Conservation (phyloP, 2,329 filamentous ascomycete species). For the Endothia cerciana region DNA sequence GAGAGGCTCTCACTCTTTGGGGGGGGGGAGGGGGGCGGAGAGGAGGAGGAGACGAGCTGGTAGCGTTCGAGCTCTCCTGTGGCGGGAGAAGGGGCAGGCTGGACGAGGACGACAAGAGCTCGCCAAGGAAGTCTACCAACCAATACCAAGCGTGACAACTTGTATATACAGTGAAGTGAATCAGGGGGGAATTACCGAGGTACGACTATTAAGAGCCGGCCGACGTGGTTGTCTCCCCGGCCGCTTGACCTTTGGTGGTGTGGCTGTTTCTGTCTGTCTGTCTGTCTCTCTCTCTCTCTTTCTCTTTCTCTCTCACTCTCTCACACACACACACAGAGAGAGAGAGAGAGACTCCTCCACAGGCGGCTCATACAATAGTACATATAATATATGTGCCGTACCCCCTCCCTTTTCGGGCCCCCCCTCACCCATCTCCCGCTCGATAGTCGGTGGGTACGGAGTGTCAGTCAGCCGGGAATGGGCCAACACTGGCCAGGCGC, state of each 20-base stretch:
- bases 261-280: not conserved
- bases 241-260: not conserved
- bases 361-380: too few relatives aligned
- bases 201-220: not conserved
- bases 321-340: too few relatives aligned
- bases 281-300: too few relatives aligned
- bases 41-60: not conserved
- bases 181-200: not conserved
- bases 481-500: not conserved
- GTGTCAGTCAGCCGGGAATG: not conserved
- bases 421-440: not conserved
- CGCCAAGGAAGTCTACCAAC: too few relatives aligned
- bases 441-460: not conserved
- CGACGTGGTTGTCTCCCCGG: constrained; percentile 13
- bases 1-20: too few relatives aligned
- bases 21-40: not conserved
- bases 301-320: too few relatives aligned
- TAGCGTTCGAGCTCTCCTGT: too few relatives aligned
- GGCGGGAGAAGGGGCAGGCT: too few relatives aligned
- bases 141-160: not conserved
- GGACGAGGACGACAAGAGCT: too few relatives aligned
- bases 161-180: not conserved
- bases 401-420: too few relatives aligned
- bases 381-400: too few relatives aligned
- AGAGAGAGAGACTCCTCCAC: too few relatives aligned